A percentile compares a stretch with the other conserved stretches of the same genome.
Conservation (phyloP, 805 yeast species). For the Cyberlindnera nakhonratchasimensis region DNA sequence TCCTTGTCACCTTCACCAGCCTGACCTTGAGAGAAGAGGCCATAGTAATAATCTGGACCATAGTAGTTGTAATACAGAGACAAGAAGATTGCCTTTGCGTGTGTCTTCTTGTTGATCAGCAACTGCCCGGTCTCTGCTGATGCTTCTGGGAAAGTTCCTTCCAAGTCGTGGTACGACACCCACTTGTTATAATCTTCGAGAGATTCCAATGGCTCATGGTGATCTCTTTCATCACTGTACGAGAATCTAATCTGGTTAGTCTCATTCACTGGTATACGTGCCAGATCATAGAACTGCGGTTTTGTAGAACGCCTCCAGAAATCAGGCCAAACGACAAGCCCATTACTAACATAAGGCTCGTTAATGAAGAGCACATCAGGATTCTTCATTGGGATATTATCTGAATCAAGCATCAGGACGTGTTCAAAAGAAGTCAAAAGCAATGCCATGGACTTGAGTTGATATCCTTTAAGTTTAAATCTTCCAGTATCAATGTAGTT, state of each 20-base stretch:
- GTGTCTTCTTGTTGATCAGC: slow-evolving; percentile 53
- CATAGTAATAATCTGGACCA: slow-evolving; percentile 61
- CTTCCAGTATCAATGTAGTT: slow-evolving; percentile 39
- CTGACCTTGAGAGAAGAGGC: slow-evolving; percentile 60
- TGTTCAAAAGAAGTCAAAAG: slow-evolving; percentile 77
- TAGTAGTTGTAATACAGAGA: slow-evolving; percentile 58
- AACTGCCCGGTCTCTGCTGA: slow-evolving; percentile 72
- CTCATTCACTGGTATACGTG: slow-evolving; percentile 40
- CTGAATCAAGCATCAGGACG: slow-evolving; percentile 73
- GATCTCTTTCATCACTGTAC: slow-evolving; percentile 35
- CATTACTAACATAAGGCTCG: slow-evolving; percentile 37
- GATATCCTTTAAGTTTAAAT: slow-evolving; percentile 52
- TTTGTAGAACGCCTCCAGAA: slow-evolving; percentile 68
- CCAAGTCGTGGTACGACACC: slow-evolving; percentile 57
- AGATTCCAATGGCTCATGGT: slow-evolving; percentile 21
- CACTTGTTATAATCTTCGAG: slow-evolving; percentile 31
- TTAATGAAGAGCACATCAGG: slow-evolving; percentile 42
- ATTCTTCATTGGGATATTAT: slow-evolving; percentile 53
- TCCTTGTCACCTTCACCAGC: slow-evolving; percentile 83
- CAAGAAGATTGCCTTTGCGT: slow-evolving; percentile 53
- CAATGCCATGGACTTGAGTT: slow-evolving; percentile 69
- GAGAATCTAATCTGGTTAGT: slow-evolving; percentile 27
- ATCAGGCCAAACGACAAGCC: slow-evolving; percentile 62
- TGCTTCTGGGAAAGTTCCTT: slow-evolving; percentile 65
- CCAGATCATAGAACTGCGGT: slow-evolving; percentile 54